phyloP scores from a whole-genome alignment of 768 basidiomycete species.

The Russula dissimulans region DNA sequence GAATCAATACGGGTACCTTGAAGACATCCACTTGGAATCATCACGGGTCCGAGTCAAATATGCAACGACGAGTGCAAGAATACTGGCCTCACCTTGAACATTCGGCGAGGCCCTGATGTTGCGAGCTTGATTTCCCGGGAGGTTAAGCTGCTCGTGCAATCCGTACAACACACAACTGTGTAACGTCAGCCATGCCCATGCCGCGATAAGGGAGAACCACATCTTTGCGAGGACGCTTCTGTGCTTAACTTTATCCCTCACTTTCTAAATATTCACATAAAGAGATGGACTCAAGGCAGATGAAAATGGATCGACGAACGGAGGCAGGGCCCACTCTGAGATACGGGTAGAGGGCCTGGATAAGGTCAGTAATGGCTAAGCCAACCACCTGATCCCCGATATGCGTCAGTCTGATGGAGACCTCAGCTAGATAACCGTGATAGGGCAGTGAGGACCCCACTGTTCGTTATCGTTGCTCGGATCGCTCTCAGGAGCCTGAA shows the following conservation, averaged over 20 bases:
- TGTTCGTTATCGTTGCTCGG: neutral
- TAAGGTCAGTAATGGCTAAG: slow-evolving; percentile 4
- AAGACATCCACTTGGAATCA: slow-evolving; percentile 5
- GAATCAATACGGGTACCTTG: slow-evolving; percentile 2
- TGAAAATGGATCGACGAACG: neutral
- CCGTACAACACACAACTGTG: neutral
- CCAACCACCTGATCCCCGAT: slow-evolving; percentile 8
- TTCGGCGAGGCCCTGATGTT: neutral
- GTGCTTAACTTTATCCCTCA: slow-evolving; percentile 2
- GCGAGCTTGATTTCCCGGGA: neutral
- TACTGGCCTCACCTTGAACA: neutral
- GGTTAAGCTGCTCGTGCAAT: neutral
- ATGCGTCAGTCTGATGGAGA: neutral
- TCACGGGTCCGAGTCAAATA: neutral
- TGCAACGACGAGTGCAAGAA: neutral
- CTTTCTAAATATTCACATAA: neutral
- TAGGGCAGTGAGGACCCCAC: neutral
- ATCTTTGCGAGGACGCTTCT: neutral
- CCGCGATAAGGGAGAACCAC: neutral
- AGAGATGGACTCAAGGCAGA: neutral
- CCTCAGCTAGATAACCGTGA: neutral
- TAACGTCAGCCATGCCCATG: neutral
- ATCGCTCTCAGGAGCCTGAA: neutral
- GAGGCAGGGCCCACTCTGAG: slow-evolving; percentile 3
- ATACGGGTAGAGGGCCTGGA: neutral